Conservation (phyloP, 805 yeast species). For the Ogataea glucozyma region DNA sequence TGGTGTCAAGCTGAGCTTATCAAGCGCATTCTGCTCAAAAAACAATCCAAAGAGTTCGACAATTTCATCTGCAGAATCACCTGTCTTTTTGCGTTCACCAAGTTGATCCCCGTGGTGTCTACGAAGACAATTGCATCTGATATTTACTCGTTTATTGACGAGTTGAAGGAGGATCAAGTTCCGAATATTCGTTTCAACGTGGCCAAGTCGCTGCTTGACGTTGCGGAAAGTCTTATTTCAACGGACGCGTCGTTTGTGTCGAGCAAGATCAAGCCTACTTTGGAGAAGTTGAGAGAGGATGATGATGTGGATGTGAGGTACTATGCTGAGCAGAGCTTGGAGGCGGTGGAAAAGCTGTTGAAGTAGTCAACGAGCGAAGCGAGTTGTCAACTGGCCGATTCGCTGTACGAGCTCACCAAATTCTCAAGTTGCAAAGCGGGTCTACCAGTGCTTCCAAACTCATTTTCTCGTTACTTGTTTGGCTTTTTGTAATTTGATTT, state of each 20-base stretch:
- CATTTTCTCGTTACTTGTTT: too few relatives aligned
- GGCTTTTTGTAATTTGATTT: too few relatives aligned
- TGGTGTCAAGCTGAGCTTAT: conserved; percentile 91
- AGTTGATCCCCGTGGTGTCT: conserved; percentile 70
- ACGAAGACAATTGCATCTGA: conserved; percentile 57
- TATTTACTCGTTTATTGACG: conserved; percentile 77
- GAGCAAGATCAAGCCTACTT: conserved; percentile 58
- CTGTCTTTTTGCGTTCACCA: conserved; percentile 83
- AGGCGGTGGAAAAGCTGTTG: conserved; percentile 21
- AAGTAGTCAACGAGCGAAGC: conserved; percentile 7
- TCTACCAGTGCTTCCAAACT: too few relatives aligned
- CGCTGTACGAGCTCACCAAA: neutral
- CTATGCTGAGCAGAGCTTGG: conserved; percentile 62
- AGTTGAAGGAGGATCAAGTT: conserved; percentile 74
- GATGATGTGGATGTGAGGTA: conserved; percentile 86
- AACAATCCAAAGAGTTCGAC: conserved; percentile 38
- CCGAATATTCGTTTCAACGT: conserved; percentile 96
- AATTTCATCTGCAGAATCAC: conserved; percentile 94
- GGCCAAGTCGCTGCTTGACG: conserved; percentile 74
- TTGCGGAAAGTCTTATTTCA: conserved; percentile 52
- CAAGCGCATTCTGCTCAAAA: conserved; percentile 61
- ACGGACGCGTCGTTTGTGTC: conserved; percentile 42
- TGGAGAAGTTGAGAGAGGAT: conserved; percentile 68
- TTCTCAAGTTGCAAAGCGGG: too few relatives aligned
- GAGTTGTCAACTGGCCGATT: neutral